Evolutionary conservation across 2,329 filamentous ascomycete species (phyloP), one percentile per base, ranked within the genome.

Genomic region (Mycogone perniciosa): DNA sequence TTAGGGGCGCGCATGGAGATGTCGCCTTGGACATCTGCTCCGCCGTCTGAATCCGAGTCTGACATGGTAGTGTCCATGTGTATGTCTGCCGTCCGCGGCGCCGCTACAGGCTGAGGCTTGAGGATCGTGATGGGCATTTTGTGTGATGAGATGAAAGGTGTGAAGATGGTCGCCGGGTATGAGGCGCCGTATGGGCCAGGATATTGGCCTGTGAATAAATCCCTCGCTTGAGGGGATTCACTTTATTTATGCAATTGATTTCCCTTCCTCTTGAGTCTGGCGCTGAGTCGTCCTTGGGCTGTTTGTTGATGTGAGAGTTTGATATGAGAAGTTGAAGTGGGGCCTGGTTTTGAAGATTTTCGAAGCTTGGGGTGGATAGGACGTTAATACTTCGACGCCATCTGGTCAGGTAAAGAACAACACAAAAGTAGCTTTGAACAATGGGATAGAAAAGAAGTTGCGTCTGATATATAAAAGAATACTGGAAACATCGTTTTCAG

Each of bases 111-210:
- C 56, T 66, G 64, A 31, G 73, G 74, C 46, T 66, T 69, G 50
- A 71, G 67, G 54, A 76, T 76, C 59, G 72, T 75, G 65, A 76
- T 75, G 60, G 74, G 71, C 74, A 76, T 76, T 31, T 45, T 53
- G 26, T 49, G 49, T 39, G 52, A 42, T 53, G 48, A 50, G 53
- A 48, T 46, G 51, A 27, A 29, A 20, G 41, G 33, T 30, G 26
- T 26, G 26, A 41, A 41, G 39, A 26, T 33, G 38, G 31, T 51
- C 30, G 37, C 54, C 49, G 55, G 48, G 43, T 37, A 7, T 20
- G 20, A 20, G 20, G 20, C 20, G 3, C 20, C 20, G 20, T 20
- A 20, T 20, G 20, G 8, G 38, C 29, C 44, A n/a, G 7, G 10
- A 38, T 42, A 35, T 35, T 8, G 11, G 7, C 33, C 11, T 8